These are phyloP conservation scores for Camelina neglecta DNA, from an alignment of 345 rosid genomes.

Conservation along the genomic window DNA sequence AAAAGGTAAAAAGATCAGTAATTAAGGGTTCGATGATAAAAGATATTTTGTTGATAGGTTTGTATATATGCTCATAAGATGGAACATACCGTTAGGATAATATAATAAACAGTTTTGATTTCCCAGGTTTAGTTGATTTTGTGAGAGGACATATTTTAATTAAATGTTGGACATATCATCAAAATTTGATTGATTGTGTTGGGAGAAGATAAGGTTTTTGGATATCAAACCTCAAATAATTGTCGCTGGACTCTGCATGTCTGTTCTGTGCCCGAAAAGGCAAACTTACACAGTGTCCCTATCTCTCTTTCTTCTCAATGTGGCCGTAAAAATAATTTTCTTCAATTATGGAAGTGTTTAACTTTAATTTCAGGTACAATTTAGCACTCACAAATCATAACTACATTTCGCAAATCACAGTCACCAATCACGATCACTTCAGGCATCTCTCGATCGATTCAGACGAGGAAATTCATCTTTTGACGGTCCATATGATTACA, in stretches of 20 bases:
- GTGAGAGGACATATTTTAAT: not conserved
- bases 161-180: not conserved
- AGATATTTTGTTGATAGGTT: no score
- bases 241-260: constrained; percentile 13
- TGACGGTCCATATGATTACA: not conserved
- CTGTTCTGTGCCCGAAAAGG: constrained; percentile 43
- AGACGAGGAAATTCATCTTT: not conserved
- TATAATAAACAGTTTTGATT: not conserved
- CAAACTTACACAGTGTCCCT: constrained; percentile 2
- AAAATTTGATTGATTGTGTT: constrained; percentile 11
- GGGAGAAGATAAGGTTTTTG: constrained; percentile 27
- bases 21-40: not conserved
- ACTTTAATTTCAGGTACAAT: constrained; percentile 22
- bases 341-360: constrained; percentile 4
- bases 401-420: not conserved
- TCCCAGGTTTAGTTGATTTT: not conserved
- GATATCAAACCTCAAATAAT: constrained; percentile 17
- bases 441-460: not conserved
- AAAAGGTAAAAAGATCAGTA: not conserved
- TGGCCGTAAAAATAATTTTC: not conserved
- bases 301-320: not conserved
- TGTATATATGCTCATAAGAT: not conserved
- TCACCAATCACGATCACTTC: constrained; percentile 27
- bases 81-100: not conserved
- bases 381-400: constrained; percentile 4